Evolutionary conservation across 2,329 filamentous ascomycete genomes (phyloP).

Genomic region (Dichotomopilus funicola): DNA sequence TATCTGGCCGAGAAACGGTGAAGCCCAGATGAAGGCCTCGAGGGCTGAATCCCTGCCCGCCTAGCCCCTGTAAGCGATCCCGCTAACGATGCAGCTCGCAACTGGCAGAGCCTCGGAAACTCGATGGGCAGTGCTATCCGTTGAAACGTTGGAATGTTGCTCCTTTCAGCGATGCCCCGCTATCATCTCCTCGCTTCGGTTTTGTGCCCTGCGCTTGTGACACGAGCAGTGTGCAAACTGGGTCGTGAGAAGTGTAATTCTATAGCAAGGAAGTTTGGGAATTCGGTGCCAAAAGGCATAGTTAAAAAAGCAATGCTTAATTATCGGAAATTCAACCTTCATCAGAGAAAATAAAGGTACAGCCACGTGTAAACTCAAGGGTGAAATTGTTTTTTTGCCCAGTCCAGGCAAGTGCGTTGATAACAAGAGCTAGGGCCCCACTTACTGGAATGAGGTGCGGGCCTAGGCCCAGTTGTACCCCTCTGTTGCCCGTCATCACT

Average conservation of each 20-base stretch:
- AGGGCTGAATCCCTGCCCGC: neutral
- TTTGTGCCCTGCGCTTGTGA: neutral
- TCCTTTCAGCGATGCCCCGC: constrained; percentile 2
- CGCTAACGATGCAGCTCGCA: neutral
- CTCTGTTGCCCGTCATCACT: constrained; percentile 11
- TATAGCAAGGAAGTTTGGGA: neutral
- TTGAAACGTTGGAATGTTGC: neutral
- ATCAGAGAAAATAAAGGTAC: too few relatives aligned
- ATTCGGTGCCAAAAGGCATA: too few relatives aligned
- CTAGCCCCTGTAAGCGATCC: neutral
- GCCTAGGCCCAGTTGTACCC: constrained; percentile 4
- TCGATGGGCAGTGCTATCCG: neutral
- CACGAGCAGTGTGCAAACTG: neutral
- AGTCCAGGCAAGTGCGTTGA: neutral
- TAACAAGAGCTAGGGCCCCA: neutral
- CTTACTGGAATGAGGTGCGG: constrained; percentile 2
- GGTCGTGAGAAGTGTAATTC: neutral
- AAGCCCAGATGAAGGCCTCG: neutral
- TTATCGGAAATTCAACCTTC: too few relatives aligned
- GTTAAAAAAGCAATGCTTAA: too few relatives aligned
- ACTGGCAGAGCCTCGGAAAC: neutral
- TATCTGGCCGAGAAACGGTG: neutral
- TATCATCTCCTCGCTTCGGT: neutral
- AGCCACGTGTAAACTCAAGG: neutral
- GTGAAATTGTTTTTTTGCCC: neutral